A percentile compares a stretch with the other conserved stretches of the same genome.
phyloP scores from a whole-genome alignment of 2,329 filamentous ascomycete species.

The Aspergillus hortae region DNA sequence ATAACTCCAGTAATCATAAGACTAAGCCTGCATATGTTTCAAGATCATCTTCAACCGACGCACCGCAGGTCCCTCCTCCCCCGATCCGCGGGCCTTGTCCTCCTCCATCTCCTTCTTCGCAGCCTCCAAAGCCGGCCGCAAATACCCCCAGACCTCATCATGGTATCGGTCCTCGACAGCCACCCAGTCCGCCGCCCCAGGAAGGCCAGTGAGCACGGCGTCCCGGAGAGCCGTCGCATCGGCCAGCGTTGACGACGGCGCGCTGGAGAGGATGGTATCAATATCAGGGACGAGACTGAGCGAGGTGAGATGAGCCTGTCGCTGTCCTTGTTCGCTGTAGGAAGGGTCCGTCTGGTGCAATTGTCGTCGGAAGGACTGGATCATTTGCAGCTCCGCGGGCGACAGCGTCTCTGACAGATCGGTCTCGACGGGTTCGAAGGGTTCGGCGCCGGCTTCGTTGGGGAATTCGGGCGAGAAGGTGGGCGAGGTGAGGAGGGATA shows the following conservation, averaged over 20 bases:
- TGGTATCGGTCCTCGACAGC: conserved; percentile 35
- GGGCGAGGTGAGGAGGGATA: conserved; percentile 35
- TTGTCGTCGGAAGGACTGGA: conserved; percentile 31
- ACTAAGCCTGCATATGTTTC: conserved; percentile 32
- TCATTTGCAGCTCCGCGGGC: conserved; percentile 23
- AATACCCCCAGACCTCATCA: conserved; percentile 67
- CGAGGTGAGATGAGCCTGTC: conserved; percentile 18
- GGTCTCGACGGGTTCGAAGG: conserved; percentile 19
- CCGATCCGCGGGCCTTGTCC: conserved; percentile 8
- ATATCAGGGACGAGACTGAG: conserved; percentile 34
- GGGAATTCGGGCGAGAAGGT: conserved; percentile 30
- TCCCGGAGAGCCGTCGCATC: conserved; percentile 24
- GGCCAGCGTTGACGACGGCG: conserved; percentile 9
- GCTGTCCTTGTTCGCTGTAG: background rate
- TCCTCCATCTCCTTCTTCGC: conserved; percentile 55
- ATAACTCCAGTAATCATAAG: too few relatives aligned
- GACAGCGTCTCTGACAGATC: conserved; percentile 22
- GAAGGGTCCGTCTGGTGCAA: conserved; percentile 1
- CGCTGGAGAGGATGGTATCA: conserved; percentile 27
- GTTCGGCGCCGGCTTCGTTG: conserved; percentile 17
- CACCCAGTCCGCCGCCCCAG: conserved; percentile 32
- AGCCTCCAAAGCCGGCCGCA: conserved; percentile 54
- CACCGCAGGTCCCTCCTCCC: conserved; percentile 34
- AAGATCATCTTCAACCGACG: conserved; percentile 38
- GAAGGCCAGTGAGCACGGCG: conserved; percentile 25